Conservation (phyloP, 2,329 filamentous ascomycete genomes). For the Rutstroemia sp. region DNA sequence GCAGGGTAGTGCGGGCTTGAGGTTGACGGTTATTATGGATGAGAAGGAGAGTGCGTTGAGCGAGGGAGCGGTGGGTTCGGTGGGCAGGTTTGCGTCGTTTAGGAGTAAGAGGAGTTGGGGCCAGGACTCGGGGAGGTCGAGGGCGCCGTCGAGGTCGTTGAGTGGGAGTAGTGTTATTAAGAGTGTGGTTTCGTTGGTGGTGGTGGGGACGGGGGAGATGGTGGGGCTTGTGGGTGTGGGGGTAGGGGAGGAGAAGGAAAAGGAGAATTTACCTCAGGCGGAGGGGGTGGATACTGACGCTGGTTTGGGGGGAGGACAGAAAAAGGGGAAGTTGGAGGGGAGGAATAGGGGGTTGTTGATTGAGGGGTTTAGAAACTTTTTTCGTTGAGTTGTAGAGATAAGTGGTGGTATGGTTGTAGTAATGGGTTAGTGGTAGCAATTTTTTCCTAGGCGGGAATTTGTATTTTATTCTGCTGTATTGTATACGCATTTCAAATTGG, state of each 20-base stretch:
- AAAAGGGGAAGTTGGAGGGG: conserved; percentile 16
- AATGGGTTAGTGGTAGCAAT: too few species aligned
- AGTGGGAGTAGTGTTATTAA: conserved; percentile 13
- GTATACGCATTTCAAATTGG: too few species aligned
- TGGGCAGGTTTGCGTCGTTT: conserved; percentile 20
- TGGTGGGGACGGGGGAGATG: conserved; percentile 15
- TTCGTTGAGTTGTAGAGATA: conserved; percentile 18
- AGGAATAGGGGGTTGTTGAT: conserved; percentile 19
- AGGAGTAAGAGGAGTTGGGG: conserved; percentile 24
- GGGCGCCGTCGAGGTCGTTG: conserved; percentile 14
- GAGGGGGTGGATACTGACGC: conserved; percentile 4
- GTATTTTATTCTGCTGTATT: too few species aligned
- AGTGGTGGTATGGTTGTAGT: not conserved
- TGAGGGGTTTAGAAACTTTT: conserved; percentile 25
- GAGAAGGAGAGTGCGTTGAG: conserved; percentile 23
- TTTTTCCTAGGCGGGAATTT: too few species aligned
- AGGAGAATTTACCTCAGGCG: conserved; percentile 3
- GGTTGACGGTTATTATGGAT: conserved; percentile 25
- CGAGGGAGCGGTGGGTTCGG: conserved; percentile 15
- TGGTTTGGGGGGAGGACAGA: conserved; percentile 19
- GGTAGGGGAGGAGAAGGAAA: conserved; percentile 22
- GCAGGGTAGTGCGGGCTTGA: conserved; percentile 5
- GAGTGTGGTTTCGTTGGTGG: conserved; percentile 25
- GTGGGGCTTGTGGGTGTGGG: conserved; percentile 13
- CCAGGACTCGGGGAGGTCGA: conserved; percentile 19